Evolutionary conservation across 1,284 basidiomycete species (phyloP).

Genomic region (Coniferiporia sulphurascens): DNA sequence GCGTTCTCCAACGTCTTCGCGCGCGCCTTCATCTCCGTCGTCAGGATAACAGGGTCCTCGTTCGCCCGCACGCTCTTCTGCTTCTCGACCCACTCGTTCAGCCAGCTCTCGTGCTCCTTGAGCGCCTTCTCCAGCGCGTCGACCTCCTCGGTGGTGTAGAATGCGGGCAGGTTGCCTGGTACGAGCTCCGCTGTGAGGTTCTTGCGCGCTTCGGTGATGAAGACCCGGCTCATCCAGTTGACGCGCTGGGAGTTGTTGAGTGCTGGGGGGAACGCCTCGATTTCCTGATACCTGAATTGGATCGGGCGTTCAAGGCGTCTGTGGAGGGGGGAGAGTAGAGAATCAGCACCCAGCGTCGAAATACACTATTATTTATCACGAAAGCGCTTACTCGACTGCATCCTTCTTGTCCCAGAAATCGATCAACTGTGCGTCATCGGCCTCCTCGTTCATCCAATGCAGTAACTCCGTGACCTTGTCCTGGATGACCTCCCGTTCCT

Average conservation of each 20-base stretch:
- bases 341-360: neutral
- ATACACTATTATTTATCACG: no score
- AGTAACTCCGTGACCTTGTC: conserved; percentile 68
- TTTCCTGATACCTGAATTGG: conserved; percentile 82
- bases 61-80: conserved; percentile 70
- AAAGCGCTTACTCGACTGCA: conserved; percentile 68
- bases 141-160: conserved; percentile 81
- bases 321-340: conserved; percentile 5
- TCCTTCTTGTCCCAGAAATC: conserved; percentile 71
- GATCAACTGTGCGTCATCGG: conserved; percentile 77
- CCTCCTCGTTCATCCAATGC: conserved; percentile 81
- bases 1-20: conserved; percentile 76
- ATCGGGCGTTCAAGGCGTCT: conserved; percentile 81
- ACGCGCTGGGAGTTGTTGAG: conserved; percentile 77
- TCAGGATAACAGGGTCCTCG: conserved; percentile 79
- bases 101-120: conserved; percentile 76
- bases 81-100: conserved; percentile 72
- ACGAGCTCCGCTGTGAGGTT: conserved; percentile 63
- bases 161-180: conserved; percentile 52
- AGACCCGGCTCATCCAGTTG: conserved; percentile 76
- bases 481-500: conserved; percentile 65
- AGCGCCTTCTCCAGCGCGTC: conserved; percentile 68
- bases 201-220: conserved; percentile 72
- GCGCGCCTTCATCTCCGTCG: conserved; percentile 76
- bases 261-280: conserved; percentile 66